These are phyloP conservation scores for Leccinum proliferum DNA, from an alignment of 1,284 basidiomycete species.

Conservation along the genomic window DNA sequence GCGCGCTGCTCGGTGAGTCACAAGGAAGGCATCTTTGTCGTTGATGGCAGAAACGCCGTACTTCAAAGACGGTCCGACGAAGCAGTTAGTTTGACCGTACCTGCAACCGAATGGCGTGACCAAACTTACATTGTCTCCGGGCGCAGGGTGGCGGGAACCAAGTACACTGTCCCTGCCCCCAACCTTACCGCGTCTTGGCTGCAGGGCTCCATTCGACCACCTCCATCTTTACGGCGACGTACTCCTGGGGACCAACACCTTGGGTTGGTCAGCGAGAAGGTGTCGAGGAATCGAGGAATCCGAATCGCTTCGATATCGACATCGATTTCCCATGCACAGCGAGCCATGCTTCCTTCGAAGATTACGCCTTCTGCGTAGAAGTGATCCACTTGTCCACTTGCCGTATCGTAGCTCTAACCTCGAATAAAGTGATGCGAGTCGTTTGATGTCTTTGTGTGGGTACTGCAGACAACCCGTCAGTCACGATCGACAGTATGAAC, in stretches of 20 bases:
- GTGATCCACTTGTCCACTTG: too few species aligned
- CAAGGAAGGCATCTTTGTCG: slow-evolving; percentile 85
- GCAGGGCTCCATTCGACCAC: slow-evolving; percentile 77
- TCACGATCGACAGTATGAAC: too few species aligned
- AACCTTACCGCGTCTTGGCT: slow-evolving; percentile 58
- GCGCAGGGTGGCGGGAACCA: slow-evolving; percentile 94
- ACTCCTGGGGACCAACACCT: slow-evolving; percentile 94
- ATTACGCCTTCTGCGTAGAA: too few species aligned
- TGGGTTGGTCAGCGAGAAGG: slow-evolving; percentile 28
- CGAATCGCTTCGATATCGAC: too few species aligned
- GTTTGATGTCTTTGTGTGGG: too few species aligned
- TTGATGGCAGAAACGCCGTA: slow-evolving; percentile 91
- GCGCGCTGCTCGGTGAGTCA: slow-evolving; percentile 86
- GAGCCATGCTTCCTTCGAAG: too few species aligned
- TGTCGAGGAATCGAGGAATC: too few species aligned
- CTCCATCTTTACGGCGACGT: slow-evolving; percentile 95
- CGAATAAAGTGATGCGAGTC: too few species aligned
- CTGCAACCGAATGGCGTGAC: slow-evolving; percentile 33
- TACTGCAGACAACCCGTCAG: too few species aligned
- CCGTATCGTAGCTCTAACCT: too few species aligned
- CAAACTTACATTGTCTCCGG: slow-evolving; percentile 88
- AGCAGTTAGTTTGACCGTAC: slow-evolving; percentile 99
- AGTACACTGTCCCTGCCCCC: slow-evolving; percentile 82
- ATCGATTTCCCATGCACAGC: too few species aligned
- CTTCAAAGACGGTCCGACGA: slow-evolving; percentile 87